A percentile compares a stretch with the other conserved stretches of the same genome.
Evolutionary conservation across 345 rosid genomes (phyloP).

Genomic region (Syzygium grande): DNA sequence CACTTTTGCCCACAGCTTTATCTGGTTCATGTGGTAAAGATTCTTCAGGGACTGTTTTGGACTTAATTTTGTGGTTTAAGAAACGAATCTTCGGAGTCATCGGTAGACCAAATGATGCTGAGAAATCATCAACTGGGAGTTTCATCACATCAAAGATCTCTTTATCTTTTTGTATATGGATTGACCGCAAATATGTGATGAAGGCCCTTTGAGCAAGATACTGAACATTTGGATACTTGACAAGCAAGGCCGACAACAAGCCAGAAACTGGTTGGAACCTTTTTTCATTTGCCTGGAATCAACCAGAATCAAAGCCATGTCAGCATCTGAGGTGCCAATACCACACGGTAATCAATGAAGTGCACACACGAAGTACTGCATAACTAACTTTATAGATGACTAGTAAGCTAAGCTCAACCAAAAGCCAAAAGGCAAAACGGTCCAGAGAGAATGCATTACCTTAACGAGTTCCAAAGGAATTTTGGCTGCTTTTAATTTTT

Average conservation of each 20-base stretch:
- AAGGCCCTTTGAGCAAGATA: slow-evolving; percentile 78
- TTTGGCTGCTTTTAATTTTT: slow-evolving; percentile 67
- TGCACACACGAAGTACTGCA: neutral
- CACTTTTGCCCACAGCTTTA: slow-evolving; percentile 13
- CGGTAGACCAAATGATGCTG: slow-evolving; percentile 90
- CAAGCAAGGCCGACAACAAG: slow-evolving; percentile 57
- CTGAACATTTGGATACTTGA: slow-evolving; percentile 59
- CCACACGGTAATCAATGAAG: neutral
- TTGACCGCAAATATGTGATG: slow-evolving; percentile 73
- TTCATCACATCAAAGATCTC: slow-evolving; percentile 75
- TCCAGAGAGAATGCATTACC: slow-evolving; percentile 26
- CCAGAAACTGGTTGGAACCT: slow-evolving; percentile 65
- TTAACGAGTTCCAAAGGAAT: slow-evolving; percentile 62
- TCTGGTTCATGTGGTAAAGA: slow-evolving; percentile 23
- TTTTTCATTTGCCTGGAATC: slow-evolving; percentile 53
- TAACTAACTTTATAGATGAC: neutral
- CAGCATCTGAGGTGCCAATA: neutral
- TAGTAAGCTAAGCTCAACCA: neutral
- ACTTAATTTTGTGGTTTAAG: slow-evolving; percentile 37
- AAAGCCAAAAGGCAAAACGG: neutral
- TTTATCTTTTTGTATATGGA: slow-evolving; percentile 75
- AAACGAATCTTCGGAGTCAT: slow-evolving; percentile 76
- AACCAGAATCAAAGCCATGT: neutral
- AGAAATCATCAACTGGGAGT: slow-evolving; percentile 62
- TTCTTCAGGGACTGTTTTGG: slow-evolving; percentile 20